Conservation (phyloP, 768 basidiomycete species). For the Russula earlei region DNA sequence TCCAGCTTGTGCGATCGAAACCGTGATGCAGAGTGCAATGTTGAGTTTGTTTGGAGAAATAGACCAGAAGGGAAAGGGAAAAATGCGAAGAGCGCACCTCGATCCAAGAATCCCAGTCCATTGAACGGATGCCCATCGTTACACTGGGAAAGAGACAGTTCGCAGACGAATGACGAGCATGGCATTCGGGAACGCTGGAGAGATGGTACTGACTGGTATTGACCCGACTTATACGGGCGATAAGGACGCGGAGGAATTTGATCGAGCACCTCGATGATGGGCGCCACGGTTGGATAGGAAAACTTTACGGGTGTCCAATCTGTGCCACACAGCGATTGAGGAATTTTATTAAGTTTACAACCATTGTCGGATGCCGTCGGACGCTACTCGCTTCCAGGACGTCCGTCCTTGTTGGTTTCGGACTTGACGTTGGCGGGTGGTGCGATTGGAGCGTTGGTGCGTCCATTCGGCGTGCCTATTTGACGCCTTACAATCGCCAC, state of each 20-base stretch:
- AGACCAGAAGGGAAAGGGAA: background rate
- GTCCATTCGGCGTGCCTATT: background rate
- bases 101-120: conserved; percentile 68
- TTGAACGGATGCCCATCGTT: conserved; percentile 59
- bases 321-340: conserved; percentile 21
- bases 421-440: background rate
- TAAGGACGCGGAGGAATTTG: conserved; percentile 52
- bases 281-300: conserved; percentile 40
- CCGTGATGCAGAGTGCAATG: no score
- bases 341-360: no score
- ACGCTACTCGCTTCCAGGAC: conserved; percentile 21
- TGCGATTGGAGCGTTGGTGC: background rate
- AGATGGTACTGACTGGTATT: conserved; percentile 43
- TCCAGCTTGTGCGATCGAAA: conserved; percentile 36
- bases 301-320: conserved; percentile 48
- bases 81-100: conserved; percentile 35
- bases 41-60: background rate
- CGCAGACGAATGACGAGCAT: background rate
- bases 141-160: conserved; percentile 31
- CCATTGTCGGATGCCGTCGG: background rate
- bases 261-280: conserved; percentile 32
- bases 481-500: background rate
- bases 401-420: conserved; percentile 20
- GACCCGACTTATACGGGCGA: conserved; percentile 52
- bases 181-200: no score